These are phyloP conservation scores for Exsudoporus floridanus DNA, from an alignment of 1,284 basidiomycete genomes.

Conservation along the genomic window DNA sequence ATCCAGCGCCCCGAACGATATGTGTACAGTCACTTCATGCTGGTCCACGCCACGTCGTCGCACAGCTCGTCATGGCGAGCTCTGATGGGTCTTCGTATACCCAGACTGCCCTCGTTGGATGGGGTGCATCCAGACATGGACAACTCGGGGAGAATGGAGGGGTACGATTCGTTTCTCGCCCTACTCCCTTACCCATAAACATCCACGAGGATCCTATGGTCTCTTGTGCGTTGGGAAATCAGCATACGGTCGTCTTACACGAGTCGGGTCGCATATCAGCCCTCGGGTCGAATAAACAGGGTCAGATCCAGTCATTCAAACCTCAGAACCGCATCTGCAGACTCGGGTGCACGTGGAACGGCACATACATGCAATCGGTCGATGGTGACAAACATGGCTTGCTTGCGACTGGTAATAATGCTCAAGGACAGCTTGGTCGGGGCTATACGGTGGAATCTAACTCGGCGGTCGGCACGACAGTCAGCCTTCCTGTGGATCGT, in stretches of 20 bases:
- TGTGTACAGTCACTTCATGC: slow-evolving; percentile 49
- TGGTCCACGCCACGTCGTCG: slow-evolving; percentile 73
- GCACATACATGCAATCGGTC: slow-evolving; percentile 58
- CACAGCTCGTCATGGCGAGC: slow-evolving; percentile 34
- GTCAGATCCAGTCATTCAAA: slow-evolving; percentile 56
- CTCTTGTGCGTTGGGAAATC: slow-evolving; percentile 58
- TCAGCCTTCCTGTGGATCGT: slow-evolving; percentile 38
- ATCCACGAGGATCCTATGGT: slow-evolving; percentile 33
- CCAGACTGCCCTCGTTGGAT: slow-evolving; percentile 58
- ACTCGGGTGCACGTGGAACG: slow-evolving; percentile 79
- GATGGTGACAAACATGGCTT: slow-evolving; percentile 31
- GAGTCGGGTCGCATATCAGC: slow-evolving; percentile 48
- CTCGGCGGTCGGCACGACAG: slow-evolving; percentile 17
- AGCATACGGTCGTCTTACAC: slow-evolving; percentile 65
- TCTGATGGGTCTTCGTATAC: background rate
- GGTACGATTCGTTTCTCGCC: slow-evolving; percentile 18
- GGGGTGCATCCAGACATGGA: slow-evolving; percentile 82
- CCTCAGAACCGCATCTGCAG: slow-evolving; percentile 27
- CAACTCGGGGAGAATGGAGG: slow-evolving; percentile 54
- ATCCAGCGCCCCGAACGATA: slow-evolving; percentile 20
- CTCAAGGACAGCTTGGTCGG: slow-evolving; percentile 71
- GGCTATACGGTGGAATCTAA: background rate
- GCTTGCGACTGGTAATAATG: slow-evolving; percentile 61
- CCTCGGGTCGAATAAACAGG: slow-evolving; percentile 69
- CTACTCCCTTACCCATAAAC: slow-evolving; percentile 25